Base-by-base conservation (phyloP, 1,284 basidiomycete genomes). In the Hemileia vastatrix region DNA sequence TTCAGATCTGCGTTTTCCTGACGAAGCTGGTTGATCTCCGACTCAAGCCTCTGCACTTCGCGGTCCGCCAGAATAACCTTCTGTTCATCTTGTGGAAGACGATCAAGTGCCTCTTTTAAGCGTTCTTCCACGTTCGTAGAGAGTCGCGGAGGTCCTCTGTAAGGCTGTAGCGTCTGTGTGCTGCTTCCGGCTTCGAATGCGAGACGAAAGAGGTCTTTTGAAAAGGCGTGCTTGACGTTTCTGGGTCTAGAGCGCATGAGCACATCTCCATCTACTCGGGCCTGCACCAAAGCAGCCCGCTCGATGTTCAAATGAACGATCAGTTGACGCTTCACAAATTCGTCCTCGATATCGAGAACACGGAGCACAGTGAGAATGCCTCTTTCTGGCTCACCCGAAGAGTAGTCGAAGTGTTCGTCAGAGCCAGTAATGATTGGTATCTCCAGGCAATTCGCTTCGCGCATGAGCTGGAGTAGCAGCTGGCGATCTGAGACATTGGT, bases 281-380 rank as follows among this genome's bases (percentile, higher is more conserved):
- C 82, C 1, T 71, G 71, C 0, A 86, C 83, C 9, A 97, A 80
- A 2, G 90, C 77, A 1, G 81, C 82, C 15, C 81, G 79, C 75
- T 98, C 94, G 59, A 96, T 88, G 47, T 77, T 77, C 19, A 77
- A 77, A 44, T 81, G 77, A 74, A 90, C 90, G 77, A 97, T 86
- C 43, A 98, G 76, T 55, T 93, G 81, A 53, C 91, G 88, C 27
- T 85, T 79, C 2, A 93, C 87, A 62, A 84, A 84, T 49, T 82
- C 81, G 68, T 94, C 80, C 13, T 83, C 80, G 67, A 94, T 91
- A 31, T 88, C 84, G 4, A 96, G 80, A n/a, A 86, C 87, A 21
- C 90, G 86, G 31, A 94, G 79, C 27, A 94, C 81, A 2, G 93
- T 97, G 8, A 83, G 76, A 55, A 85, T 79, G 21, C 80, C 69